Evolutionary conservation across 768 basidiomycete genomes (phyloP).

Genomic region (Tricholoma matsutake): DNA sequence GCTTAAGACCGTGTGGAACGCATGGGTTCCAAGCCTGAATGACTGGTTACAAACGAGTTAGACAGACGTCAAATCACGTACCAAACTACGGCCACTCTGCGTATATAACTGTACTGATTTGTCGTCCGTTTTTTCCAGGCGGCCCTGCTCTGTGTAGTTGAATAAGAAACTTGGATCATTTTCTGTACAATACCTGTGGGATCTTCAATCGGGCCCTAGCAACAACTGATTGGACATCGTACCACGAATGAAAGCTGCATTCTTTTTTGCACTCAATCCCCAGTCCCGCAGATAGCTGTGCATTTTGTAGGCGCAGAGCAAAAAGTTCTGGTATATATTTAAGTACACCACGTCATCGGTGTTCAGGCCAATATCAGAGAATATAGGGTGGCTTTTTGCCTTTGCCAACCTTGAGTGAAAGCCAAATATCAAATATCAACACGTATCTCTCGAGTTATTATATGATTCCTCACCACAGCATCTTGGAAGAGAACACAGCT

Average conservation of each 20-base stretch:
- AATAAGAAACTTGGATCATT: conserved; percentile 54
- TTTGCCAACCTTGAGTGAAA: conserved; percentile 54
- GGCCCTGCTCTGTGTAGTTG: conserved; percentile 47
- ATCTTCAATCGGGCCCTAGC: neutral
- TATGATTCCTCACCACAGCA: conserved; percentile 58
- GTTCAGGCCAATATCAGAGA: conserved; percentile 73
- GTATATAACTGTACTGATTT: conserved; percentile 34
- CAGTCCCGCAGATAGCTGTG: conserved; percentile 73
- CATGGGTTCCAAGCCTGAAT: conserved; percentile 75
- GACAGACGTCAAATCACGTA: conserved; percentile 27
- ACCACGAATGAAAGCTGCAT: conserved; percentile 55
- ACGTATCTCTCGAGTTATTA: neutral
- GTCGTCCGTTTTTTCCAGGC: conserved; percentile 36
- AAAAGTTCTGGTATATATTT: conserved; percentile 87
- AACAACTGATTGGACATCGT: conserved; percentile 14
- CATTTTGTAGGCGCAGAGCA: conserved; percentile 83
- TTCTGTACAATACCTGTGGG: conserved; percentile 58
- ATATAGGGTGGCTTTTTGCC: conserved; percentile 75
- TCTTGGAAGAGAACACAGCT: conserved; percentile 60
- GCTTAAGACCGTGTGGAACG: conserved; percentile 66
- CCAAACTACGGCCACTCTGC: conserved; percentile 59
- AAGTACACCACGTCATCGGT: conserved; percentile 54
- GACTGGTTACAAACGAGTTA: conserved; percentile 5
- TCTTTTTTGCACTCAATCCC: conserved; percentile 43
- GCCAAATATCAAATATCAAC: neutral